These are phyloP conservation scores for Fusarium udum DNA, from an alignment of 2,329 filamentous ascomycete species.

Conservation along the genomic window DNA sequence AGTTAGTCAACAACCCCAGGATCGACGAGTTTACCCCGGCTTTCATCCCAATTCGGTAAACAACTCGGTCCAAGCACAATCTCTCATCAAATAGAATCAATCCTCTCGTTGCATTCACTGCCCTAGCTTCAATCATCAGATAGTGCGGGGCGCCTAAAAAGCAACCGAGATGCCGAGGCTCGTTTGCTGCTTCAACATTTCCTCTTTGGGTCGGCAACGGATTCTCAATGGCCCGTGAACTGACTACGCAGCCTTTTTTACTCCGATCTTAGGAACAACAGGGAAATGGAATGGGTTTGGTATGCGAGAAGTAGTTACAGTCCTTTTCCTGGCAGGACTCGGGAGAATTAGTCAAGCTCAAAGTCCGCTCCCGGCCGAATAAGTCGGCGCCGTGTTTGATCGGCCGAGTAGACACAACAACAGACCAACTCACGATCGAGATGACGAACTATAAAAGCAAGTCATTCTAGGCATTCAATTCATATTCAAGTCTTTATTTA, in stretches of 20 bases:
- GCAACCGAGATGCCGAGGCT: conserved; percentile 39
- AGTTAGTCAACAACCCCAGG: neutral
- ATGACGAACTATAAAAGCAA: conserved; percentile 18
- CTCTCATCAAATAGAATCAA: conserved; percentile 12
- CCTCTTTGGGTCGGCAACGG: conserved; percentile 1
- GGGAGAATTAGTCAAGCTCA: neutral
- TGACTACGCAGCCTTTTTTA: neutral
- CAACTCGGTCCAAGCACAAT: conserved; percentile 18
- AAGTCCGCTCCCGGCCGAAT: conserved; percentile 28
- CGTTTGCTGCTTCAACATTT: conserved; percentile 1
- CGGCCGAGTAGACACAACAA: conserved; percentile 34
- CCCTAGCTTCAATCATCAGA: conserved; percentile 15
- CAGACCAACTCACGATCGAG: neutral
- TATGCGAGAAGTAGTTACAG: neutral
- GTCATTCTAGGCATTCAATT: too few species aligned
- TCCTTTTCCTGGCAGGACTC: neutral
- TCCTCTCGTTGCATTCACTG: conserved; percentile 8
- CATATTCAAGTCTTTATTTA: too few species aligned
- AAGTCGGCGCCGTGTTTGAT: conserved; percentile 29
- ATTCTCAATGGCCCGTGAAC: conserved; percentile 8
- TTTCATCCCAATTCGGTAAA: conserved; percentile 20
- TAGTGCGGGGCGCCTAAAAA: conserved; percentile 28
- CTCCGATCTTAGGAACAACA: neutral
- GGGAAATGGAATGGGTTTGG: neutral
- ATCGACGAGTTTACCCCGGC: conserved; percentile 16